These are phyloP conservation scores for Mucor ambiguus DNA, from an alignment of 371 early-diverging fungal genomes.

Conservation along the genomic window DNA sequence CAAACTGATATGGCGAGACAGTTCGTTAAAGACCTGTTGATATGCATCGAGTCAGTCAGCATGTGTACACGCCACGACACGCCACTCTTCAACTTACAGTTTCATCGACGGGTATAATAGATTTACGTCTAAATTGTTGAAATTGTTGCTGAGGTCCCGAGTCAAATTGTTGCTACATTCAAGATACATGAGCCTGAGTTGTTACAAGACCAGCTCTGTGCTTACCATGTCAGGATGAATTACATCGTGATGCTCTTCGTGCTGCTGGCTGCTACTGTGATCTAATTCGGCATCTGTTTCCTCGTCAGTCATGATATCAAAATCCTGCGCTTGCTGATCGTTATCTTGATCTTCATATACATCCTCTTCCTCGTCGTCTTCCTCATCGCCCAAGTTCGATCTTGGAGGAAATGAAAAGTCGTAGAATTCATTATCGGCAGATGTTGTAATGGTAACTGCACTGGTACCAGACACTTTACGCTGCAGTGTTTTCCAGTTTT, in stretches of 20 bases:
- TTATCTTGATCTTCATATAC: constrained; percentile 14
- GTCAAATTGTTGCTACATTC: constrained; percentile 67
- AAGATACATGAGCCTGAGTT: neutral
- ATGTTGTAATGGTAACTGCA: constrained; percentile 24
- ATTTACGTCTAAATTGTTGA: constrained; percentile 87
- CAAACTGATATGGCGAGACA: constrained; percentile 82
- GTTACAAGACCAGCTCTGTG: too few species aligned
- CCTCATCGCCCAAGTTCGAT: constrained; percentile 23
- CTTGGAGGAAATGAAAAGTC: constrained; percentile 35
- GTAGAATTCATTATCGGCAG: constrained; percentile 16
- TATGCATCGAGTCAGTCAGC: neutral
- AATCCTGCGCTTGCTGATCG: constrained; percentile 31
- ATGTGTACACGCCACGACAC: neutral
- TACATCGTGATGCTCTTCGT: constrained; percentile 38
- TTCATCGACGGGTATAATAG: constrained; percentile 81
- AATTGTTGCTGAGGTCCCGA: constrained; percentile 56
- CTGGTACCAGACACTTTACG: constrained; percentile 52
- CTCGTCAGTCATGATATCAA: constrained; percentile 32
- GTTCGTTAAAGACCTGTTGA: constrained; percentile 68
- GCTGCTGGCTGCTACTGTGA: constrained; percentile 18
- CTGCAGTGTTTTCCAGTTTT: constrained; percentile 82
- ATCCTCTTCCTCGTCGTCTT: constrained; percentile 16
- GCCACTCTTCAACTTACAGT: constrained; percentile 12
- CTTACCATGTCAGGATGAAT: constrained; percentile 53
- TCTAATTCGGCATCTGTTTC: constrained; percentile 28